Percentiles rank a stretch among this genome's conserved stretches.
phyloP scores from a whole-genome alignment of 2,329 filamentous ascomycete genomes.

The Aureobasidium sp. region DNA sequence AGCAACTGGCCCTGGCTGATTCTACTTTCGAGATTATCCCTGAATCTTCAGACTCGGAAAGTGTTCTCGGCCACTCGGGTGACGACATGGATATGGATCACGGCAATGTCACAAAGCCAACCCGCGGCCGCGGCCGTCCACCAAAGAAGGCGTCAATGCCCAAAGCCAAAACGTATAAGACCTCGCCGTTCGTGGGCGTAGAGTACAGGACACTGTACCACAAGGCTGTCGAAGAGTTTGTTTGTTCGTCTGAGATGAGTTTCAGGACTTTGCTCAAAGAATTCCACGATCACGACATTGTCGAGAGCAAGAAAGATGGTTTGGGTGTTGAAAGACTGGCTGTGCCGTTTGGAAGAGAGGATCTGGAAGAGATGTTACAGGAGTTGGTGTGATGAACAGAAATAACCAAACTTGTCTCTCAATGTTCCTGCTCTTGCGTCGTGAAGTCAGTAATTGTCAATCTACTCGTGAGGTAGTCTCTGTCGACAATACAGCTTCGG shows the following conservation, averaged over 20 bases:
- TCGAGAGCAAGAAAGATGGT: constrained; percentile 78
- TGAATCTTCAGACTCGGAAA: neutral
- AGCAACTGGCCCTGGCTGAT: constrained; percentile 64
- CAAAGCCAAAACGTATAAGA: neutral
- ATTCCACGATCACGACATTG: constrained; percentile 97
- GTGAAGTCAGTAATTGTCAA: too few relatives aligned
- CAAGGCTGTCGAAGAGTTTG: constrained; percentile 93
- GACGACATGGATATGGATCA: constrained; percentile 21
- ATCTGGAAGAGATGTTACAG: constrained; percentile 82
- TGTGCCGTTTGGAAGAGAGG: constrained; percentile 78
- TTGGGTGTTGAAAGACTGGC: constrained; percentile 79
- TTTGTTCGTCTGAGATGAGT: constrained; percentile 92
- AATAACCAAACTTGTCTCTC: neutral
- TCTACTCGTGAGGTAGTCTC: neutral
- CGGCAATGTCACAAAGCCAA: constrained; percentile 24
- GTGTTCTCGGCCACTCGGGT: constrained; percentile 8
- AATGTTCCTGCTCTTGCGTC: too few relatives aligned
- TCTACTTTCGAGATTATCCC: constrained; percentile 32
- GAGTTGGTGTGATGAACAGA: constrained; percentile 48
- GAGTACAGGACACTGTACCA: constrained; percentile 91
- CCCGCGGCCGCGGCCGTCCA: constrained; percentile 15
- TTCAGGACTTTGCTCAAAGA: constrained; percentile 93
- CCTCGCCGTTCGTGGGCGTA: constrained; percentile 52
- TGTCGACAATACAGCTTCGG: neutral
- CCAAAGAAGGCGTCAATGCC: constrained; percentile 10